Evolutionary conservation across 441 rosid species (phyloP).

Genomic region (Arabidopsis lyrata): DNA sequence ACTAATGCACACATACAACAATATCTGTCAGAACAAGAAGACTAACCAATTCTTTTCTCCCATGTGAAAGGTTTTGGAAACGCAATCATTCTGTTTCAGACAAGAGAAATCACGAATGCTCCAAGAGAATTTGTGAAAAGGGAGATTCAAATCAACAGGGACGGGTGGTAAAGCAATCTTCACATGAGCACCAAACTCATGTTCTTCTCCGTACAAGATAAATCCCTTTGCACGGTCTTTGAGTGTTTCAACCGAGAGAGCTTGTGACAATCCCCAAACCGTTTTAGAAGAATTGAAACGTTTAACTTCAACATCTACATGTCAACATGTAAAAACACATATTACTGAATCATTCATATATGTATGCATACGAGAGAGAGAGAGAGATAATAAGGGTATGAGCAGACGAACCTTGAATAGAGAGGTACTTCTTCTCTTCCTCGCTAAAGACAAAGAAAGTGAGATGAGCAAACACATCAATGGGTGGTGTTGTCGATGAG

Average conservation of each 20-base stretch:
- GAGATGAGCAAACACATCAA: neutral
- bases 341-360: neutral
- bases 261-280: neutral
- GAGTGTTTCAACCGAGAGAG: neutral
- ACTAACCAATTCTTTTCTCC: neutral
- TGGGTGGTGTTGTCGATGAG: neutral
- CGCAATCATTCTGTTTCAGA: neutral
- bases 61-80: neutral
- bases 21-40: neutral
- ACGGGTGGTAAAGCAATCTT: neutral
- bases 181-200: neutral
- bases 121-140: neutral
- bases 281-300: neutral
- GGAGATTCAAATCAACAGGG: neutral
- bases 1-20: neutral
- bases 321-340: neutral
- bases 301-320: neutral
- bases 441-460: neutral
- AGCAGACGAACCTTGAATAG: neutral
- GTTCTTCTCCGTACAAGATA: neutral
- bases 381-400: neutral
- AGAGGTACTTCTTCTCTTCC: neutral
- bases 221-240: constrained; percentile 2
- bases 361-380: neutral
- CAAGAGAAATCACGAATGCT: neutral